Evolutionary conservation across 495 filamentous ascomycete species (phyloP).

Genomic region (Aspergillus funiculosus): DNA sequence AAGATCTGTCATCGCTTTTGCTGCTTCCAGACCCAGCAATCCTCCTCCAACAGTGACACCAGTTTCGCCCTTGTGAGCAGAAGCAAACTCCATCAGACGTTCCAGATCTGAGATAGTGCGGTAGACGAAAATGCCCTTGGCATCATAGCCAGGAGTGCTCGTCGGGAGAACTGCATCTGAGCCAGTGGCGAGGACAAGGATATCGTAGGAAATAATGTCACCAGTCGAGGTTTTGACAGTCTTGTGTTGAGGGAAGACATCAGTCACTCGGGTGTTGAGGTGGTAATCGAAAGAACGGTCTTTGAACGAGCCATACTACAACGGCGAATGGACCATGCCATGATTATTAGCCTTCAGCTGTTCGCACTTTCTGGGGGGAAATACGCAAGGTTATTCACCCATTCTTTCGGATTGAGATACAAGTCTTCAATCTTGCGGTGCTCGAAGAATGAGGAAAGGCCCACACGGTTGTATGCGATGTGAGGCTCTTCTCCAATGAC

Average conservation of each 20-base stretch:
- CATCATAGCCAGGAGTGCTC: constrained; percentile 77
- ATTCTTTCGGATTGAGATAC: constrained; percentile 84
- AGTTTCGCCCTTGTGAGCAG: constrained; percentile 56
- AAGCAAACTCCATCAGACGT: constrained; percentile 69
- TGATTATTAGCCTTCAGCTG: background rate
- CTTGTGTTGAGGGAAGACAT: constrained; percentile 60
- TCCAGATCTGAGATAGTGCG: constrained; percentile 82
- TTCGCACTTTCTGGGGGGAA: background rate
- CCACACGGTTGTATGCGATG: constrained; percentile 92
- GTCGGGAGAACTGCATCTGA: constrained; percentile 81
- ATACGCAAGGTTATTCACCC: constrained; percentile 50
- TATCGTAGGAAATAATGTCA: constrained; percentile 71
- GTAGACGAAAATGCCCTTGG: constrained; percentile 91
- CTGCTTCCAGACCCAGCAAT: constrained; percentile 83
- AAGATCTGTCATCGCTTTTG: constrained; percentile 92
- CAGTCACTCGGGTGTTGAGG: constrained; percentile 72
- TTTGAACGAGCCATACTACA: constrained; percentile 49
- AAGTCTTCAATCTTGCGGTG: constrained; percentile 85
- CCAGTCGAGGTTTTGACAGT: constrained; percentile 66
- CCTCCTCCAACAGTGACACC: constrained; percentile 90
- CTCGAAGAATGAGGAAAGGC: constrained; percentile 89
- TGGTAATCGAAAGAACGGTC: constrained; percentile 73
- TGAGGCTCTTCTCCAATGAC: constrained; percentile 92
- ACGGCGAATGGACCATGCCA: background rate
- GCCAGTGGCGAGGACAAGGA: constrained; percentile 85